Base-by-base conservation (phyloP, 2,329 filamentous ascomycete genomes). In the Pseudogymnoascus sp. region DNA sequence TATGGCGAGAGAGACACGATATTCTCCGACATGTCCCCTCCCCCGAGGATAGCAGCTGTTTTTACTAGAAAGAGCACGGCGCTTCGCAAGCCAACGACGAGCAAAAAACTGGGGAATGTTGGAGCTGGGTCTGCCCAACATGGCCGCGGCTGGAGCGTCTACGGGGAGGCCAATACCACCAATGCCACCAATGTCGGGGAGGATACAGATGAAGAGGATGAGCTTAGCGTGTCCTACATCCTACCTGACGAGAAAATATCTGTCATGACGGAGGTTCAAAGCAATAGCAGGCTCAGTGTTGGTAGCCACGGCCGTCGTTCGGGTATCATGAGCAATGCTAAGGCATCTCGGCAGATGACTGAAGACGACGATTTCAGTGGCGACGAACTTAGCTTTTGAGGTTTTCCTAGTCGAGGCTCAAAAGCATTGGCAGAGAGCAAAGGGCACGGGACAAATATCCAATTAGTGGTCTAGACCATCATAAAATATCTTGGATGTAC, bases 21-120 rank as follows among this genome's bases (percentile, higher is more conserved):
- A 56, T 56, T 56, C 50, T 56, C 50, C 50, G 50, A 56, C n/a
- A 56, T 56, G 25, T 18, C 50, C 4, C 50, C 50, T 56, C 50
- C 28, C 4, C 46, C 25, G 14, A 34, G 28, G 50, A 56, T 31
- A 56, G 25, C 25, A 18, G 14, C 50, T 18, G 25, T 12, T 7
- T 18, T 56, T 7, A 12, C 50, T 5, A 18, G 28, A 18, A 56
- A 34, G 12, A 34, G 28, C 25, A 56, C 28, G n/a, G 50, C 50
- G 25, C n/a, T 8, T 56, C 25, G 3, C 3, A 18, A 56, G n/a
- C 28, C 25, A 34, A 56, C 28, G 44, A 10, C 3, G 44, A 16
- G 12, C 23, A 50, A 28, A 28, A 28, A 28, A n/a, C 23, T 1
- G 23, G 44, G 44, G 12, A 50, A 28, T 10, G 44, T 11, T 56